phyloP scores from a whole-genome alignment of 1,284 basidiomycete genomes.

The Heimioporus punctisporus region DNA sequence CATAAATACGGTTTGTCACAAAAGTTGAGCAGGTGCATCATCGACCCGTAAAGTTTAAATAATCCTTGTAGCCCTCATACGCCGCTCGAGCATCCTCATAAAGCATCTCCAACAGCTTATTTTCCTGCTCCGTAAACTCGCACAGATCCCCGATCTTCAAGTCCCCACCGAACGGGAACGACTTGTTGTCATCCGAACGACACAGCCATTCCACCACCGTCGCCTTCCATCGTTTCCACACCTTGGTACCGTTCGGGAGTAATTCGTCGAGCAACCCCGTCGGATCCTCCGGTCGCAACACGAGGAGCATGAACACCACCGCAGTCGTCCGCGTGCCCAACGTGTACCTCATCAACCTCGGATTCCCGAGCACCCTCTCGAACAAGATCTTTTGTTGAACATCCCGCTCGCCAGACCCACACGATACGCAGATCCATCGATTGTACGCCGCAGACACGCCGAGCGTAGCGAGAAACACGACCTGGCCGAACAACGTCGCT shows the following conservation, averaged over 20 bases:
- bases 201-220: slow-evolving; percentile 9
- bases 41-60: too few species aligned
- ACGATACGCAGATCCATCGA: slow-evolving; percentile 9
- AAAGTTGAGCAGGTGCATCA: too few species aligned
- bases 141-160: not conserved
- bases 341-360: slow-evolving; percentile 19
- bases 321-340: slow-evolving; percentile 28
- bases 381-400: slow-evolving; percentile 22
- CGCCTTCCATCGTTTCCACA: slow-evolving; percentile 26
- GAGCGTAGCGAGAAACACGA: slow-evolving; percentile 29
- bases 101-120: slow-evolving; percentile 15
- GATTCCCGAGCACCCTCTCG: slow-evolving; percentile 14
- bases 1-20: too few species aligned
- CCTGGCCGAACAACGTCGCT: slow-evolving; percentile 28
- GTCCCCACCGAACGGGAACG: slow-evolving; percentile 3
- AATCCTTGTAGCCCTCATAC: slow-evolving; percentile 14
- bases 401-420: slow-evolving; percentile 21
- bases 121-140: slow-evolving; percentile 11
- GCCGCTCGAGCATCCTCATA: slow-evolving; percentile 21
- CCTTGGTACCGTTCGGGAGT: slow-evolving; percentile 27
- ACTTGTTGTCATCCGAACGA: not conserved
- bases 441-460: slow-evolving; percentile 28
- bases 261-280: slow-evolving; percentile 20
- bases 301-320: slow-evolving; percentile 28
- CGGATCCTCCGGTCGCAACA: slow-evolving; percentile 16